These are phyloP conservation scores for Hemisphaericaspora lyxosophila DNA, from an alignment of 1,139 yeast genomes.

Conservation along the genomic window DNA sequence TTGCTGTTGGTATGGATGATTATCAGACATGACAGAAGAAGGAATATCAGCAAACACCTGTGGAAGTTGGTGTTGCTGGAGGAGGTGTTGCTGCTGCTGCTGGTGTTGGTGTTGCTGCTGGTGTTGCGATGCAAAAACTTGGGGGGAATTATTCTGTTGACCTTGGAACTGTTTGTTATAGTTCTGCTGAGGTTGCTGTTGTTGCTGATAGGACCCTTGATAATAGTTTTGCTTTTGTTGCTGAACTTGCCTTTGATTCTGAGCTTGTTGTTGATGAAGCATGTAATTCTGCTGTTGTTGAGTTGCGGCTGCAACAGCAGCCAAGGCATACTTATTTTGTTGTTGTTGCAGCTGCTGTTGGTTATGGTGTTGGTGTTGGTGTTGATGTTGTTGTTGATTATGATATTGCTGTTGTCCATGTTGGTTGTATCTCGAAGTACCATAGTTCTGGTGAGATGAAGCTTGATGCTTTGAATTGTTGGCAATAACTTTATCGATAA, in stretches of 20 bases:
- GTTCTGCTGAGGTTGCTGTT: constrained; percentile 10
- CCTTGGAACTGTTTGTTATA: constrained; percentile 6
- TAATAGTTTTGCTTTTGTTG: constrained; percentile 12
- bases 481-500: constrained; percentile 19
- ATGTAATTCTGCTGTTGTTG: constrained; percentile 22
- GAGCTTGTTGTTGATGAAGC: constrained; percentile 17
- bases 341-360: constrained; percentile 7
- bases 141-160: constrained; percentile 9
- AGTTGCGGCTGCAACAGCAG: constrained; percentile 34
- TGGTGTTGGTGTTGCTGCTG: constrained; percentile 10
- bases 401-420: constrained; percentile 12
- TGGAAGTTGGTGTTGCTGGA: constrained; percentile 11
- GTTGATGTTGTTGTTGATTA: constrained; percentile 7
- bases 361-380: constrained; percentile 13
- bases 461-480: constrained; percentile 14
- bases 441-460: constrained; percentile 10
- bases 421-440: constrained; percentile 12
- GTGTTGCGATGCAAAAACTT: constrained; percentile 9
- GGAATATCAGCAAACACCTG: constrained; percentile 15
- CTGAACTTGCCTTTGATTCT: constrained; percentile 12
- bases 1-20: constrained; percentile 1
- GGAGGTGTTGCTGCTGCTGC: constrained; percentile 12
- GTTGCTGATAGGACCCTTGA: constrained; percentile 7
- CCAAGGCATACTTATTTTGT: constrained; percentile 27
- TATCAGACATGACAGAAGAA: constrained; percentile 6